phyloP scores from a whole-genome alignment of 164 flowering plant genomes.

The Buxus sempervirens region DNA sequence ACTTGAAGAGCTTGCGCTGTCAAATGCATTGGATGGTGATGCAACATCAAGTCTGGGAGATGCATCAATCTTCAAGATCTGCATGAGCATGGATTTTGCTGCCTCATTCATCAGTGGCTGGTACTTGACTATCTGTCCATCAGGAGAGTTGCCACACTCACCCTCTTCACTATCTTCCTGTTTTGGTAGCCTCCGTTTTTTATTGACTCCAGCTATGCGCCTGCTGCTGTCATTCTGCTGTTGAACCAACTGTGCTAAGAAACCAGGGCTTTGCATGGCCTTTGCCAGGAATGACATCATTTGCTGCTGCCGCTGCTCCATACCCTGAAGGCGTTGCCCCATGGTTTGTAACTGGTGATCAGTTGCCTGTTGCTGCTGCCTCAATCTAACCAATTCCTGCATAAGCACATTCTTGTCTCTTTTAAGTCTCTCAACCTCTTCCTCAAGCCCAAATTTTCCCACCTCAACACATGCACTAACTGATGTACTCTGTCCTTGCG shows the following conservation, averaged over 20 bases:
- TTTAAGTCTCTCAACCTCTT: slow-evolving; percentile 91
- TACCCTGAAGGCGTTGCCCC: slow-evolving; percentile 88
- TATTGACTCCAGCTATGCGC: slow-evolving; percentile 61
- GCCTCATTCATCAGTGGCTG: slow-evolving; percentile 73
- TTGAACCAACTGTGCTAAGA: slow-evolving; percentile 84
- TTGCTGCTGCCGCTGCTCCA: slow-evolving; percentile 97
- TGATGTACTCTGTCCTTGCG: slow-evolving; percentile 56
- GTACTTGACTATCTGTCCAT: slow-evolving; percentile 83
- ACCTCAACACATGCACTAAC: slow-evolving; percentile 94
- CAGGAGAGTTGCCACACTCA: slow-evolving; percentile 32
- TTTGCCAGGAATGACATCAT: slow-evolving; percentile 99
- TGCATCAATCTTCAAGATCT: slow-evolving; percentile 49
- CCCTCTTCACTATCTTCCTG: slow-evolving; percentile 47
- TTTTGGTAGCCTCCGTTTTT: slow-evolving; percentile 75
- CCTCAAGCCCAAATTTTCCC: slow-evolving; percentile 95
- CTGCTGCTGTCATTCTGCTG: slow-evolving; percentile 76
- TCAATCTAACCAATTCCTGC: slow-evolving; percentile 91
- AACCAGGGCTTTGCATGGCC: slow-evolving; percentile 90
- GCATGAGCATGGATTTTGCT: slow-evolving; percentile 74
- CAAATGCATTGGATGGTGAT: slow-evolving; percentile 33
- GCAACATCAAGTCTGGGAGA: slow-evolving; percentile 41
- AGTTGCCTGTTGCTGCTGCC: slow-evolving; percentile 93
- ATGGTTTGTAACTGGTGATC: slow-evolving; percentile 80
- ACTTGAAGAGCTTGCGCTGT: slow-evolving; percentile 38
- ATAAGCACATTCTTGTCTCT: slow-evolving; percentile 94